phyloP scores from a whole-genome alignment of 768 basidiomycete genomes.

The Neoboletus magnificus region DNA sequence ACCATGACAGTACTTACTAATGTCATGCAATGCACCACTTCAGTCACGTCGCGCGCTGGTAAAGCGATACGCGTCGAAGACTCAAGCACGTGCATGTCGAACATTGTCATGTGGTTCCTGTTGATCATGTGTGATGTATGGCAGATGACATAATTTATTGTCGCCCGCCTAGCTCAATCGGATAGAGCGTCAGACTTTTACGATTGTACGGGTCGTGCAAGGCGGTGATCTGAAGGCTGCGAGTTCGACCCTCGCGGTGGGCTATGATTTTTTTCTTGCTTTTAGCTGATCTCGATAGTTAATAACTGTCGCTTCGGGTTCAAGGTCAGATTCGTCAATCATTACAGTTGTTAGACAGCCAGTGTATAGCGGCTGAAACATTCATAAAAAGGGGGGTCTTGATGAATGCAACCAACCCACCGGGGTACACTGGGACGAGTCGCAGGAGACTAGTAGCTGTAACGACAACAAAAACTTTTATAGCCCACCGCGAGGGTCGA shows the following conservation, averaged over 20 bases:
- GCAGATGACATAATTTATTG: neutral
- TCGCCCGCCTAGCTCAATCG: slow-evolving; percentile 64
- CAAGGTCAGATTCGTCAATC: neutral
- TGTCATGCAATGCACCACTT: neutral
- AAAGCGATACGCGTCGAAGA: neutral
- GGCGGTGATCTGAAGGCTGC: slow-evolving; percentile 75
- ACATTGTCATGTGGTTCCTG: slow-evolving; percentile 11
- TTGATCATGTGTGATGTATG: slow-evolving; percentile 37
- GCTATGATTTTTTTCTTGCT: slow-evolving; percentile 36
- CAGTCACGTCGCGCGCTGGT: neutral
- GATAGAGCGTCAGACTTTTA: slow-evolving; percentile 69
- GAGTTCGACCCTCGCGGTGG: slow-evolving; percentile 85
- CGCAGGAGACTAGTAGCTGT: neutral
- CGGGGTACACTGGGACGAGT: no score
- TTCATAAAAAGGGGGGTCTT: neutral
- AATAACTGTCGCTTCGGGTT: neutral
- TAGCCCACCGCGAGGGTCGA: slow-evolving; percentile 65
- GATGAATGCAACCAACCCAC: neutral
- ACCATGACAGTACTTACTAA: slow-evolving; percentile 21
- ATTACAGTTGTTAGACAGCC: neutral
- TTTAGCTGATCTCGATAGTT: neutral
- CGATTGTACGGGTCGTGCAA: slow-evolving; percentile 29
- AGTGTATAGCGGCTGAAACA: neutral
- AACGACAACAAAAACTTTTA: no score
- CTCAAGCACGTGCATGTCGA: slow-evolving; percentile 16